These are phyloP conservation scores for Friedmanniomyces endolithicus DNA, from an alignment of 495 filamentous ascomycete genomes.

Conservation along the genomic window DNA sequence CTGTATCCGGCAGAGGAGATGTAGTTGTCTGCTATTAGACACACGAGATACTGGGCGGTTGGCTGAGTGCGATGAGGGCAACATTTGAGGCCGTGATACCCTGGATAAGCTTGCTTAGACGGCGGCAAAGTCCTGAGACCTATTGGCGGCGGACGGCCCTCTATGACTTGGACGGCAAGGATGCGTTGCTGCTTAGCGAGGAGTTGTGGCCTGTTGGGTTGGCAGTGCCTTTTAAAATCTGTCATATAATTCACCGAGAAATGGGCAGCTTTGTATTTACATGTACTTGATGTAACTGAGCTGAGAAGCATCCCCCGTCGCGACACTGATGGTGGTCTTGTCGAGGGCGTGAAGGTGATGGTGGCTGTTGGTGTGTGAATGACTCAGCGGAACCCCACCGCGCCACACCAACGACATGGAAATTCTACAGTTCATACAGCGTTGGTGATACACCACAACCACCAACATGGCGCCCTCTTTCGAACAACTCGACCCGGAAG, in stretches of 20 bases:
- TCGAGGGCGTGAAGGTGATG: too few relatives aligned
- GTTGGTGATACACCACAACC: not conserved
- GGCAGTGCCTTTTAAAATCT: not conserved
- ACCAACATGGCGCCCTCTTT: conserved; percentile 58
- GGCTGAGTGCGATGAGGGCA: too few relatives aligned
- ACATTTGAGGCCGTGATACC: not conserved
- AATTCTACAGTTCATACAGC: not conserved
- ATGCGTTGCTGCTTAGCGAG: not conserved
- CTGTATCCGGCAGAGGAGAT: conserved; percentile 40
- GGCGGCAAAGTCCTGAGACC: not conserved
- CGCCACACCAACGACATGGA: not conserved
- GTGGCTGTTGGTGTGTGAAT: too few relatives aligned
- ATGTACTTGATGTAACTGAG: not conserved
- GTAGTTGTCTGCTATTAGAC: not conserved
- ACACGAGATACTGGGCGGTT: too few relatives aligned
- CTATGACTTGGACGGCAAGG: not conserved
- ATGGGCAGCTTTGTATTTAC: not conserved
- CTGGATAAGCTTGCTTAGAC: not conserved
- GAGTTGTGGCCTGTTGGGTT: not conserved
- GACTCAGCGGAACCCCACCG: not conserved
- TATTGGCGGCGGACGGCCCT: not conserved
- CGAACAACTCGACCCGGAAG: conserved; percentile 62
- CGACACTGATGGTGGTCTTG: too few relatives aligned
- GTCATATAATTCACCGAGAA: not conserved
- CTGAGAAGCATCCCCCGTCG: not conserved